phyloP scores from a whole-genome alignment of 495 filamentous ascomycete species.

The Sphaerosporella brunnea region DNA sequence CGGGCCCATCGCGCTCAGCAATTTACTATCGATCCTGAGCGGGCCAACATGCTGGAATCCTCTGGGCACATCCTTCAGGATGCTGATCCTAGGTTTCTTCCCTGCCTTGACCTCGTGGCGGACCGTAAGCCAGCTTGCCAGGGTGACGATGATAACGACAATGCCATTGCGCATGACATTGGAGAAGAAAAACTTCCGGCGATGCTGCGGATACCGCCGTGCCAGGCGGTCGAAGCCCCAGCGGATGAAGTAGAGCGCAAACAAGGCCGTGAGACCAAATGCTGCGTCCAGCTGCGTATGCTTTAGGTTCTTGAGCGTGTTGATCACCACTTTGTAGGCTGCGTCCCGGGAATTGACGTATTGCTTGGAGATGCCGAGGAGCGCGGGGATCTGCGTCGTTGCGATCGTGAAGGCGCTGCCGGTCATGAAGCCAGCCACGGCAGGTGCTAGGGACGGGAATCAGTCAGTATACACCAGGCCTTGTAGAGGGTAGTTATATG shows the following conservation, averaged over 20 bases:
- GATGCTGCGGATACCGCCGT: conserved; percentile 26
- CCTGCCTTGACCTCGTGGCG: conserved; percentile 29
- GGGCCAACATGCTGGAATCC: conserved; percentile 21
- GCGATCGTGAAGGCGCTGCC: conserved; percentile 37
- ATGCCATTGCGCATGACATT: conserved; percentile 23
- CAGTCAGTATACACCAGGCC: too few species aligned
- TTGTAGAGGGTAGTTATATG: too few species aligned
- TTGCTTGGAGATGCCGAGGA: conserved; percentile 32
- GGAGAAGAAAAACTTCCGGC: conserved; percentile 19
- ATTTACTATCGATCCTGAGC: conserved; percentile 13
- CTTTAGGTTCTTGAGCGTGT: conserved; percentile 33
- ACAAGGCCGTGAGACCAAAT: conserved; percentile 35
- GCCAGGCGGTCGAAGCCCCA: conserved; percentile 31
- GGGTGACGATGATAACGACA: conserved; percentile 21
- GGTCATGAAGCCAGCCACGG: conserved; percentile 39
- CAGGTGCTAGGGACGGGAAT: too few species aligned
- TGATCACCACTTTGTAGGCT: conserved; percentile 36
- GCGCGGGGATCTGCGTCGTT: conserved; percentile 33
- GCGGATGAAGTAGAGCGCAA: conserved; percentile 34
- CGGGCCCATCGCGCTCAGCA: conserved; percentile 15
- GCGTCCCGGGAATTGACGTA: conserved; percentile 33
- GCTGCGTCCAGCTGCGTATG: conserved; percentile 35
- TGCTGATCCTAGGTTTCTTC: conserved; percentile 27
- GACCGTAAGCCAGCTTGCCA: conserved; percentile 16
- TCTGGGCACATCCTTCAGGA: conserved; percentile 22